Conservation (phyloP, 768 basidiomycete genomes). For the Russula dissimulans region DNA sequence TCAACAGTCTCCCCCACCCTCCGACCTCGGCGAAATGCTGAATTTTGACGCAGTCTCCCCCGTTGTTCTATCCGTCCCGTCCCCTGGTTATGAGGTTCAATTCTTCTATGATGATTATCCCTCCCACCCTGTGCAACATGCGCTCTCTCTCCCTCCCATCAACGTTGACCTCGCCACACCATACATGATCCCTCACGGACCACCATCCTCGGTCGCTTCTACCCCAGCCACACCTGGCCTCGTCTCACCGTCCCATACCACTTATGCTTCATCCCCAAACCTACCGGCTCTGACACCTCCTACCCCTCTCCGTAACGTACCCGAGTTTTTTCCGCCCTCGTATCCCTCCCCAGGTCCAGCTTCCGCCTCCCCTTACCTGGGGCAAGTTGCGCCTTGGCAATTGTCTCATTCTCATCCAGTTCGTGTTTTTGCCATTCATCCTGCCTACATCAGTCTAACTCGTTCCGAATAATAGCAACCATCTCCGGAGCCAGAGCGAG, state of each 20-base stretch:
- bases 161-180: slow-evolving; percentile 11
- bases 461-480: not conserved
- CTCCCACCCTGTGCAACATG: not conserved
- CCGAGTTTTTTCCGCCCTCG: not conserved
- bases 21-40: not conserved
- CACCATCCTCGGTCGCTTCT: slow-evolving; percentile 5
- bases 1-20: not conserved
- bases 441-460: not conserved
- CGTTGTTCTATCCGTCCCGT: not conserved
- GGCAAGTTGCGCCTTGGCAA: not conserved
- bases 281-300: slow-evolving; percentile 6
- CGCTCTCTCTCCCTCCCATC: slow-evolving; percentile 7
- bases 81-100: not conserved
- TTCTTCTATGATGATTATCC: not conserved
- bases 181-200: not conserved
- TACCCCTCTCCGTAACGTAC: not conserved
- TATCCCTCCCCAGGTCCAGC: slow-evolving; percentile 1
- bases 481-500: slow-evolving; percentile 11
- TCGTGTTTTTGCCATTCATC: not conserved
- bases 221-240: slow-evolving; percentile 15
- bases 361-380: slow-evolving; percentile 11
- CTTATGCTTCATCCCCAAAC: slow-evolving; percentile 16
- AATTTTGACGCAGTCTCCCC: not conserved
- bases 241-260: slow-evolving; percentile 12
- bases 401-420: not conserved